Evolutionary conservation across 768 basidiomycete species (phyloP), one percentile per base, ranked within the genome.

Genomic region (Mrakia hoshinonis): DNA sequence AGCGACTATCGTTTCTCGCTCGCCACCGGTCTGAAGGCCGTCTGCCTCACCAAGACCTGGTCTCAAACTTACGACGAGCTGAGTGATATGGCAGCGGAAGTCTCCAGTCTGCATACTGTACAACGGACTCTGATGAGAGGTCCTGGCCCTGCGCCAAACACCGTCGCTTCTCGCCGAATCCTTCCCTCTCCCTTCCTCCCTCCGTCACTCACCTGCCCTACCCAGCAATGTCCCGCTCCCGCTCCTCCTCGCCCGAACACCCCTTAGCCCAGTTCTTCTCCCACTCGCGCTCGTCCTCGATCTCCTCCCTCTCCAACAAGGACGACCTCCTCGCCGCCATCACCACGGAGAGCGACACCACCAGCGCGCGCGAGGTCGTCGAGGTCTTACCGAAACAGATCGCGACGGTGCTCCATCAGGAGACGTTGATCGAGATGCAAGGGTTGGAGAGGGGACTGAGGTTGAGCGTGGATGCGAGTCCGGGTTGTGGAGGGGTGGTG

Each of bases 401-500:
- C 12, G 64, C 70, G 9, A 74, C 74, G 18, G 61, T 73, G 46
- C 49, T 68, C 36, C 67, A 70, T 51, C 76, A 75, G 38, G 29
- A 71, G 15, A 62, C 67, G 11, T 48, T 29, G 10, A 47, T 76
- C 46, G 18, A 68, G 1, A 75, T 73, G 34, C 66, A n/a, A n/a
- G 58, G 62, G 29, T 67, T 79, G 47, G 69, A 69, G 2, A 60
- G 47, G 18, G 73, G 74, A 24, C 74, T 80, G 7, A 74, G 76
- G 64, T 83, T 94, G 48, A 81, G 82, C 26, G 84, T 93, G 3
- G 91, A 94, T 78, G 86, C 91, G 10, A 82, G 87, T 52, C 90
- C 90, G 22, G 93, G 93, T 0, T 96, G 93, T 78, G 93, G 93
- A 18, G 93, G 93, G 5, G 85, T 93, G 48, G 87, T 90, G 2